phyloP scores from a whole-genome alignment of 371 early-diverging fungal species.

The Phascolomyces articulosus region DNA sequence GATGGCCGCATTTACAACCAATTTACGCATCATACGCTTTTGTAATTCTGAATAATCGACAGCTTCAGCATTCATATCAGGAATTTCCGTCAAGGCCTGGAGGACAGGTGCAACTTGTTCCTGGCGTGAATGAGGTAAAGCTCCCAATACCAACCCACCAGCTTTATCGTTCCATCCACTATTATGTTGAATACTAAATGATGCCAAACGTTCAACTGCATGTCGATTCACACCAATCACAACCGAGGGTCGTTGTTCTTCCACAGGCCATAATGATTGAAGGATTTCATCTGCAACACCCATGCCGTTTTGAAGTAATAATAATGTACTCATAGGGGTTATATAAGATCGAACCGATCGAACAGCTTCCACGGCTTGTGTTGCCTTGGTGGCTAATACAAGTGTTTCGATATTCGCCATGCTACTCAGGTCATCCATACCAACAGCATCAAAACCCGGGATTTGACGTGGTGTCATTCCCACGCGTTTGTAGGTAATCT shows the following conservation, averaged over 20 bases:
- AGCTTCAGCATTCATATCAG: constrained; percentile 29
- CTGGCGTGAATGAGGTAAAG: constrained; percentile 20
- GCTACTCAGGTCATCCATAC: neutral
- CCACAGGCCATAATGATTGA: constrained; percentile 32
- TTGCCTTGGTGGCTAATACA: constrained; percentile 49
- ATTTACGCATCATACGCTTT: constrained; percentile 49
- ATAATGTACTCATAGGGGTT: constrained; percentile 36
- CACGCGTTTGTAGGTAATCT: constrained; percentile 25
- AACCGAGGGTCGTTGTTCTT: constrained; percentile 34
- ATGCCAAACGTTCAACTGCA: constrained; percentile 38
- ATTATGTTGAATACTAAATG: constrained; percentile 51
- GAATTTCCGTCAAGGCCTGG: constrained; percentile 22
- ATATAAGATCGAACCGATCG: constrained; percentile 36
- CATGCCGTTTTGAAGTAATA: constrained; percentile 70
- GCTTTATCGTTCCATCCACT: constrained; percentile 47
- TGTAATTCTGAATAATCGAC: constrained; percentile 44
- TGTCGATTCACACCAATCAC: constrained; percentile 63
- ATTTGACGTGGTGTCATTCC: constrained; percentile 10
- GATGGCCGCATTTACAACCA: constrained; percentile 62
- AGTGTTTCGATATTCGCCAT: constrained; percentile 27
- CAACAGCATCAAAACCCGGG: constrained; percentile 24
- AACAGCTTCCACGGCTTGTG: constrained; percentile 51
- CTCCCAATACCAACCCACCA: constrained; percentile 38
- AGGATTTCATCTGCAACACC: constrained; percentile 56
- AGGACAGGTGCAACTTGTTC: constrained; percentile 18